These are phyloP conservation scores for Aspergillus nidulans DNA, from an alignment of 495 filamentous ascomycete species.

Conservation along the genomic window DNA sequence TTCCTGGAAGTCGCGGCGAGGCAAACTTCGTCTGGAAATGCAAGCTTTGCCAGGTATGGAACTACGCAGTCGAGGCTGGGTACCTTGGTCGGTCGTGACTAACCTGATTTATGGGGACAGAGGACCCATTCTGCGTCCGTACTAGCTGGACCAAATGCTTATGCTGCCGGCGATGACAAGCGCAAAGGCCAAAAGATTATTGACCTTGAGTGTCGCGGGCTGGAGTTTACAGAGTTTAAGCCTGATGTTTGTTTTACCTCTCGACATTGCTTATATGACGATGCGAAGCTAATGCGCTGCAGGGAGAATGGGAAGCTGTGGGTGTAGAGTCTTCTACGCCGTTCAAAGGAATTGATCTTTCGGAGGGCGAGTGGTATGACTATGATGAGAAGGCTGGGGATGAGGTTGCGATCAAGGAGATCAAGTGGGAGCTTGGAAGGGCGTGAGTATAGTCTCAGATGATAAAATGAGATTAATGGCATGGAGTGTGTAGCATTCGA, in stretches of 20 bases:
- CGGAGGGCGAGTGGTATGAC: conserved; percentile 87
- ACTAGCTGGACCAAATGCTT: conserved; percentile 63
- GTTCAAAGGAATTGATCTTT: conserved; percentile 75
- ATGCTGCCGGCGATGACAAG: conserved; percentile 53
- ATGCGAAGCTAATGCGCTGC: background rate
- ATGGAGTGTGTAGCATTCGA: conserved; percentile 6
- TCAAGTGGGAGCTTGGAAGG: conserved; percentile 77
- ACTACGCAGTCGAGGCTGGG: background rate
- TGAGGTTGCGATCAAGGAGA: conserved; percentile 86
- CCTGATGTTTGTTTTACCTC: conserved; percentile 61
- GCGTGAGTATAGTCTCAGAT: conserved; percentile 18
- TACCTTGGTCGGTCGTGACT: background rate
- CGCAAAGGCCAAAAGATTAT: conserved; percentile 72
- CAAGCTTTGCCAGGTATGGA: conserved; percentile 76
- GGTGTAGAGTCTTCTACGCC: conserved; percentile 72
- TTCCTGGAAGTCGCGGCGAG: conserved; percentile 86
- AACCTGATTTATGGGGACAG: conserved; percentile 26
- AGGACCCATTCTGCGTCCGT: conserved; percentile 68
- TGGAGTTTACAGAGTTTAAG: conserved; percentile 88
- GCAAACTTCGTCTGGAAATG: conserved; percentile 99
- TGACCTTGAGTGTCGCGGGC: conserved; percentile 86
- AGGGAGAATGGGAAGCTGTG: conserved; percentile 87
- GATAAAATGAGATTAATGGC: background rate
- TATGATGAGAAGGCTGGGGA: conserved; percentile 78
- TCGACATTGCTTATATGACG: background rate